phyloP scores from a whole-genome alignment of 2,329 filamentous ascomycete species.

The Trichoderma sp. region DNA sequence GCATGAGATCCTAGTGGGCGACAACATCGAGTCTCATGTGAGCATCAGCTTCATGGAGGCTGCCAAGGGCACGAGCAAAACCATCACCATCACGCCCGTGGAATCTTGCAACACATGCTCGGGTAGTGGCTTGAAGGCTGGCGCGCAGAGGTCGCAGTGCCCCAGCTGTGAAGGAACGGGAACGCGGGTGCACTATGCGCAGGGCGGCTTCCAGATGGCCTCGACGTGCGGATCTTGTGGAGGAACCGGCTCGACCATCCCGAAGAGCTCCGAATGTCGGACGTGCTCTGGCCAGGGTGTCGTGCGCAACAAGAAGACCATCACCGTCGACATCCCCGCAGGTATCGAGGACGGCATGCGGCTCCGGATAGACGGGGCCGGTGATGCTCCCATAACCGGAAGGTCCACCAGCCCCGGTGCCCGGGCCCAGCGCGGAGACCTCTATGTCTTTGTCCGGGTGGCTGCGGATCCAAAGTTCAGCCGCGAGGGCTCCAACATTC shows the following conservation, averaged over 20 bases:
- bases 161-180: slow-evolving; percentile 82
- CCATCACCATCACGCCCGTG: slow-evolving; percentile 81
- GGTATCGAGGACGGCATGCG: slow-evolving; percentile 97
- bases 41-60: slow-evolving; percentile 95
- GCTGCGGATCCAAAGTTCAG: slow-evolving; percentile 88
- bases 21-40: slow-evolving; percentile 92
- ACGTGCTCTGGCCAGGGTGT: slow-evolving; percentile 81
- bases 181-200: slow-evolving; percentile 81
- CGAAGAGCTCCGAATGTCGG: slow-evolving; percentile 75
- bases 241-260: slow-evolving; percentile 72
- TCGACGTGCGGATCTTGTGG: slow-evolving; percentile 80
- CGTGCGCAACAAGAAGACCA: slow-evolving; percentile 74
- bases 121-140: slow-evolving; percentile 80
- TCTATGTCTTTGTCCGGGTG: slow-evolving; percentile 88
- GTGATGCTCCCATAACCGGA: slow-evolving; percentile 79
- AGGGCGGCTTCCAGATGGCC: slow-evolving; percentile 93
- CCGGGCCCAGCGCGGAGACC: slow-evolving; percentile 72
- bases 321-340: slow-evolving; percentile 87
- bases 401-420: slow-evolving; percentile 60
- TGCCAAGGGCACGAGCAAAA: slow-evolving; percentile 83
- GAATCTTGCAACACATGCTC: slow-evolving; percentile 77
- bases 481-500: slow-evolving; percentile 80
- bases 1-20: slow-evolving; percentile 81
- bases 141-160: slow-evolving; percentile 70
- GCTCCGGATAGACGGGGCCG: slow-evolving; percentile 77